phyloP scores from a whole-genome alignment of 306 rosid species.

The Vigna angularis region DNA sequence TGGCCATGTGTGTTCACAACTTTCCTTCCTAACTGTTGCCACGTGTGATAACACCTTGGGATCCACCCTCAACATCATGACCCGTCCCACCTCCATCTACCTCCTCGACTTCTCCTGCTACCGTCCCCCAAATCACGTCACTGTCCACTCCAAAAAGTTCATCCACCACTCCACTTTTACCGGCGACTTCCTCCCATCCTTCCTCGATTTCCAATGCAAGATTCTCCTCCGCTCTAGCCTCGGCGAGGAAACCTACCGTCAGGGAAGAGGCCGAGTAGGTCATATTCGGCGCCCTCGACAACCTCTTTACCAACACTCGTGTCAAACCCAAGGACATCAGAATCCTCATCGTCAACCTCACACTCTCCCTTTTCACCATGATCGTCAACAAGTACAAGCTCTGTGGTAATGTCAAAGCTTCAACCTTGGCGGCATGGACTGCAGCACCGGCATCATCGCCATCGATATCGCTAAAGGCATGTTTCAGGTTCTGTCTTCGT shows the following conservation, averaged over 20 bases:
- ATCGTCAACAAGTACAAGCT: constrained; percentile 69
- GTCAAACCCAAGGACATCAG: constrained; percentile 58
- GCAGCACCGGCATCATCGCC: constrained; percentile 73
- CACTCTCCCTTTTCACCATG: constrained; percentile 74
- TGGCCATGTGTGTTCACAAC: no score
- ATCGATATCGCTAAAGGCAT: constrained; percentile 67
- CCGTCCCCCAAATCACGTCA: constrained; percentile 44
- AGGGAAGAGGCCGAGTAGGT: constrained; percentile 52
- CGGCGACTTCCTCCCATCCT: constrained; percentile 56
- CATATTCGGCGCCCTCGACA: constrained; percentile 45
- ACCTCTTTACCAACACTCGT: constrained; percentile 46
- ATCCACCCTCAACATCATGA: constrained; percentile 52
- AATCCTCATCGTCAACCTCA: constrained; percentile 69
- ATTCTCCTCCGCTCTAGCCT: constrained; percentile 62
- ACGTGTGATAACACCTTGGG: constrained; percentile 21
- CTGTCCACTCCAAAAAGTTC: constrained; percentile 38
- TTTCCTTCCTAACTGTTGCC: no score
- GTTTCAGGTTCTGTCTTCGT: constrained; percentile 65
- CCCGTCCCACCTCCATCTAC: constrained; percentile 64
- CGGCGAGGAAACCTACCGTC: constrained; percentile 64
- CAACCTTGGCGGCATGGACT: constrained; percentile 73
- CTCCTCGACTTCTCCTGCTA: constrained; percentile 63
- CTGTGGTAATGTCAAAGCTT: constrained; percentile 56
- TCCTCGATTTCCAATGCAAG: constrained; percentile 62
- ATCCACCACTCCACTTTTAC: constrained; percentile 59